phyloP scores from a whole-genome alignment of 495 filamentous ascomycete species.

The Xylaria castorea region DNA sequence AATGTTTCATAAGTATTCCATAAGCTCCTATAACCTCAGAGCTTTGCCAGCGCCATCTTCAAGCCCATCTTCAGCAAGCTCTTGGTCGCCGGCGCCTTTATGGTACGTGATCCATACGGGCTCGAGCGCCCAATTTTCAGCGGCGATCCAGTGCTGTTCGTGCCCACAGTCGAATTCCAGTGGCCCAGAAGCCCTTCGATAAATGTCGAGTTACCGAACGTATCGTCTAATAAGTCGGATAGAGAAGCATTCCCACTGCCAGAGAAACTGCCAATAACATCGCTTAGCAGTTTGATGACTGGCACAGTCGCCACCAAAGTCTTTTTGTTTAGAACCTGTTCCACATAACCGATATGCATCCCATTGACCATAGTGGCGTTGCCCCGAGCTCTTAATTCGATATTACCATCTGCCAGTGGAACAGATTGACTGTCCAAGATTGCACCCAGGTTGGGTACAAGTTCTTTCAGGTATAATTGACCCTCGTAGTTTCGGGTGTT shows the following conservation, averaged over 20 bases:
- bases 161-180: constrained; percentile 30
- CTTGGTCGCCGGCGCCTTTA: constrained; percentile 33
- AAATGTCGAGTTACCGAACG: constrained; percentile 40
- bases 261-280: constrained; percentile 43
- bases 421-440: constrained; percentile 44
- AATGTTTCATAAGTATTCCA: constrained; percentile 11
- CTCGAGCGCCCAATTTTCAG: constrained; percentile 19
- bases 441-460: constrained; percentile 46
- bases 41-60: constrained; percentile 34
- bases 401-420: constrained; percentile 45
- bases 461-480: constrained; percentile 41
- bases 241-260: constrained; percentile 31
- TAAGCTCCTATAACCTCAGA: constrained; percentile 12
- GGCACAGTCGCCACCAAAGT: constrained; percentile 46
- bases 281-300: constrained; percentile 44
- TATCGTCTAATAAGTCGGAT: constrained; percentile 34
- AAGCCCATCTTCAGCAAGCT: constrained; percentile 39
- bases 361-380: constrained; percentile 54
- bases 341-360: constrained; percentile 51
- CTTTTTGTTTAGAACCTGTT: constrained; percentile 53
- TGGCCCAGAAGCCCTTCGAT: constrained; percentile 37
- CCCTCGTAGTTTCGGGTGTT: constrained; percentile 52
- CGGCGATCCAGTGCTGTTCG: constrained; percentile 16
- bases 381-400: constrained; percentile 49
- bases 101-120: constrained; percentile 25